These are phyloP conservation scores for Albugo laibachii DNA, from an alignment of 352 stramenopile genomes.

Conservation along the genomic window DNA sequence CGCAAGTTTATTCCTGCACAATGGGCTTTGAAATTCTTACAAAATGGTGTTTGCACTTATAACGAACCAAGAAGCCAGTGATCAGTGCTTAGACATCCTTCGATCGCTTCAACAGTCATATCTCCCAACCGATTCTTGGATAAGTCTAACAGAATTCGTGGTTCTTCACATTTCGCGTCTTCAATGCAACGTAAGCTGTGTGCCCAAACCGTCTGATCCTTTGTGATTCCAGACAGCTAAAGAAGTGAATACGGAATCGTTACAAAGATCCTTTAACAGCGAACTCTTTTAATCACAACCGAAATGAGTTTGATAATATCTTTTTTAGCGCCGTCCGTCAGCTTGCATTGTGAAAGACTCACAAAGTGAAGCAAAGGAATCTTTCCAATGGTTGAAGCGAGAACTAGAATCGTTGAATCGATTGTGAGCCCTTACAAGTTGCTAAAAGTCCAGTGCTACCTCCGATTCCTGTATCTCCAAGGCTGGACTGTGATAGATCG, in stretches of 20 bases:
- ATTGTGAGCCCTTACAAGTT: background rate
- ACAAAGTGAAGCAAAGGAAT: background rate
- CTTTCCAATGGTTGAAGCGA: background rate
- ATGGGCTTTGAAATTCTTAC: too few species aligned
- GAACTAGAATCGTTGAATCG: background rate
- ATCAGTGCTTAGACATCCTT: too few species aligned
- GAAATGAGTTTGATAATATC: background rate
- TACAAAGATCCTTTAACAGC: too few species aligned
- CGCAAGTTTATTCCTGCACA: too few species aligned
- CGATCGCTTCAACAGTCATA: background rate
- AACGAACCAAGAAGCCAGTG: too few species aligned
- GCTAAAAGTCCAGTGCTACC: too few species aligned
- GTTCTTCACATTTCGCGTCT: background rate
- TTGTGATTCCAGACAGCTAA: background rate
- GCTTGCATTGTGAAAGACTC: background rate
- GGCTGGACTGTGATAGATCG: background rate
- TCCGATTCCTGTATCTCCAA: constrained; percentile 8
- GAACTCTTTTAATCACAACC: too few species aligned
- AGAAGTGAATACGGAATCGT: background rate
- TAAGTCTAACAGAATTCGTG: background rate
- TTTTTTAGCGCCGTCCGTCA: background rate
- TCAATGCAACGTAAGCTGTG: background rate
- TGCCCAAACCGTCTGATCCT: background rate
- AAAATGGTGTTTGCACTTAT: too few species aligned
- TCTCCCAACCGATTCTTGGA: background rate